Evolutionary conservation across 371 early-diverging fungal species (phyloP).

Genomic region (Rhizopus stolonifer): DNA sequence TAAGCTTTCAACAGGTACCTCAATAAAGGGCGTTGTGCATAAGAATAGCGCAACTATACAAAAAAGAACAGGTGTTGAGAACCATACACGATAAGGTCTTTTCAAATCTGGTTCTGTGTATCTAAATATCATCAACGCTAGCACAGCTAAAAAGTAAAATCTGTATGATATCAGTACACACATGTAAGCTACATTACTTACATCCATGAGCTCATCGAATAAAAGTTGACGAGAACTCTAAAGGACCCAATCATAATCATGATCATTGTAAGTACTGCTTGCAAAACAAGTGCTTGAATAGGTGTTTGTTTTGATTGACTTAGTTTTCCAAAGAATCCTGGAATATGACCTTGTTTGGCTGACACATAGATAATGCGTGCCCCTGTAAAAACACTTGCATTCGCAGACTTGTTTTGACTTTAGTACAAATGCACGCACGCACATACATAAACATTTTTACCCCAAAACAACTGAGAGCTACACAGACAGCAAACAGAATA

Average conservation of each 20-base stretch:
- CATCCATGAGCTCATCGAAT: constrained; percentile 74
- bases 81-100: constrained; percentile 63
- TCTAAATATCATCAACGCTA: constrained; percentile 55
- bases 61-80: constrained; percentile 60
- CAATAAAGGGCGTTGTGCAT: constrained; percentile 61
- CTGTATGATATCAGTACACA: constrained; percentile 6
- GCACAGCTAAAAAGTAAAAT: constrained; percentile 52
- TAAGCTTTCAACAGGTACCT: constrained; percentile 59
- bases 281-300: constrained; percentile 63
- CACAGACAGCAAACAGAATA: constrained; percentile 71
- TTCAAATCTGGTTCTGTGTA: constrained; percentile 63
- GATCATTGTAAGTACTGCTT: constrained; percentile 60
- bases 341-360: constrained; percentile 70
- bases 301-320: constrained; percentile 66
- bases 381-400: constrained; percentile 75
- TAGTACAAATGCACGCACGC: neutral
- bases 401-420: constrained; percentile 54
- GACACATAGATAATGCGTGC: constrained; percentile 74
- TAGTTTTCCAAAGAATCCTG: constrained; percentile 66
- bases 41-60: constrained; percentile 60
- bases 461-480: constrained; percentile 77
- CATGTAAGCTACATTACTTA: constrained; percentile 25
- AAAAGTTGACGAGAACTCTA: constrained; percentile 71
- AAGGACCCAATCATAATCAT: constrained; percentile 72
- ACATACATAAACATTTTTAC: constrained; percentile 23